These are phyloP conservation scores for Clitoria ternatea DNA, from an alignment of 306 rosid genomes.

Conservation along the genomic window DNA sequence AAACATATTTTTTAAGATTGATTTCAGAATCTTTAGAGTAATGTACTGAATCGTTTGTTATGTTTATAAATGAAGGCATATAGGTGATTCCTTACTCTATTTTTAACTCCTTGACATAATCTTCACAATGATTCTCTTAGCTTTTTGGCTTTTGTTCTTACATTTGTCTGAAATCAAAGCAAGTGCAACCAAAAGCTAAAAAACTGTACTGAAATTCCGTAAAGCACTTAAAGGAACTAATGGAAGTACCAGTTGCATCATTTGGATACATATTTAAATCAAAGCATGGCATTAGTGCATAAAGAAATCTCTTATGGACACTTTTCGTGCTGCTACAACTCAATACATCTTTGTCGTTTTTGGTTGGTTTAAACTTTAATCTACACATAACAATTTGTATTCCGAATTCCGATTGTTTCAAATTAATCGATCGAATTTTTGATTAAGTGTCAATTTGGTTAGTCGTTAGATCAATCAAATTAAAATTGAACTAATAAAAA, in stretches of 20 bases:
- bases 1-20: too few relatives aligned
- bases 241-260: slow-evolving; percentile 3
- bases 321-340: slow-evolving; percentile 25
- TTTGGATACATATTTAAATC: slow-evolving; percentile 12
- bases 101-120: neutral
- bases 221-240: slow-evolving; percentile 26
- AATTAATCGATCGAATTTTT: slow-evolving; percentile 17
- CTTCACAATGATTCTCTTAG: slow-evolving; percentile 1
- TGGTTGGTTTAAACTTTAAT: slow-evolving; percentile 26
- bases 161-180: neutral
- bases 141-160: slow-evolving; percentile 7
- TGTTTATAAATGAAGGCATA: too few relatives aligned
- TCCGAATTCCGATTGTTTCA: neutral
- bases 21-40: too few relatives aligned
- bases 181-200: slow-evolving; percentile 17
- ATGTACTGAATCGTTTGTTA: too few relatives aligned
- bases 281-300: neutral
- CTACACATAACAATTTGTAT: slow-evolving; percentile 8
- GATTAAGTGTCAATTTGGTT: too few relatives aligned
- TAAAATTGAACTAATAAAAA: too few relatives aligned
- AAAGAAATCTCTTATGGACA: slow-evolving; percentile 23
- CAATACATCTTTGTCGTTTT: slow-evolving; percentile 31
- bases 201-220: neutral
- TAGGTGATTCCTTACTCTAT: too few relatives aligned
- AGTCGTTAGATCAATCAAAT: too few relatives aligned